phyloP scores from a whole-genome alignment of 1,284 basidiomycete genomes.

The Singerocomus inundabilis region DNA sequence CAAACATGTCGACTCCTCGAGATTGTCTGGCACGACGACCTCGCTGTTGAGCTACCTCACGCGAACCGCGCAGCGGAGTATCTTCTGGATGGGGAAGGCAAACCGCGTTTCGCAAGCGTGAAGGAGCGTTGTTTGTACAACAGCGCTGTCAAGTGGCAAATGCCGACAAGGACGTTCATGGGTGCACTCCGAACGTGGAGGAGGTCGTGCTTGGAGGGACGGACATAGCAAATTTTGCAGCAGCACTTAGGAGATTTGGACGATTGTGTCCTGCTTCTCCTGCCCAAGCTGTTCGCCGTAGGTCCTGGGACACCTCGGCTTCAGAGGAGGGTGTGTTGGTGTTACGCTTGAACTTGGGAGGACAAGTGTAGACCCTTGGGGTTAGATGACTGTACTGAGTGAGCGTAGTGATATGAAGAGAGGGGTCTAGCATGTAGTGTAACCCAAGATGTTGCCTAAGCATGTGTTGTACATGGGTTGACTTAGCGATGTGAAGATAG shows the following conservation, averaged over 20 bases:
- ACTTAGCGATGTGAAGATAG: too few relatives aligned
- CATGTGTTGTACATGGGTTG: too few relatives aligned
- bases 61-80: conserved; percentile 11
- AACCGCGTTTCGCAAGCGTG: conserved; percentile 17
- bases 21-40: conserved; percentile 24
- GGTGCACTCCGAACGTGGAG: conserved; percentile 17
- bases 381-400: too few relatives aligned
- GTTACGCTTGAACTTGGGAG: too few relatives aligned
- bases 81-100: conserved; percentile 14
- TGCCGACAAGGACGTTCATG: conserved; percentile 21
- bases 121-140: conserved; percentile 17
- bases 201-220: conserved; percentile 18
- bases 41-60: conserved; percentile 6
- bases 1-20: conserved; percentile 19
- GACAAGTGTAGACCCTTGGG: too few relatives aligned
- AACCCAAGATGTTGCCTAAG: too few relatives aligned
- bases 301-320: neutral
- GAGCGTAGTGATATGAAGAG: too few relatives aligned
- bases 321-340: neutral
- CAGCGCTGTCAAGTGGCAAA: conserved; percentile 9
- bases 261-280: neutral
- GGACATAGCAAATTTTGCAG: conserved; percentile 16
- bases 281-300: too few relatives aligned
- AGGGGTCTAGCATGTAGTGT: too few relatives aligned
- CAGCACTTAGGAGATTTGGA: conserved; percentile 16